Percentiles rank a stretch among this genome's conserved stretches.
phyloP scores from a whole-genome alignment of 1,284 basidiomycete genomes.

The Fomitopsis betulina region DNA sequence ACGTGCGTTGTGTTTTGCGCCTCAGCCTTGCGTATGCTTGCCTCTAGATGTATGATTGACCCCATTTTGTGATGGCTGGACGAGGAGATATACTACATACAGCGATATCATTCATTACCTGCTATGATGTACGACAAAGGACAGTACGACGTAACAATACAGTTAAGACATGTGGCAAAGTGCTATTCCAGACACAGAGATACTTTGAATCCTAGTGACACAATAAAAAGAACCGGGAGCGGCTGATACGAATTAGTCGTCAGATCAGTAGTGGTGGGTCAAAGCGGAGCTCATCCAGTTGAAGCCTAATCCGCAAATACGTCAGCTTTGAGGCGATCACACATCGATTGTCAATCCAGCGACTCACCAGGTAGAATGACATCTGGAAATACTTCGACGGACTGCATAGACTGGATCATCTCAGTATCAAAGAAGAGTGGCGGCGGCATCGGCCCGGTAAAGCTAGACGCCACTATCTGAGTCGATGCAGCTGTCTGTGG shows the following conservation, averaged over 20 bases:
- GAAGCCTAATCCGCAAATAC: slow-evolving; percentile 17
- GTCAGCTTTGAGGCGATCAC: not conserved
- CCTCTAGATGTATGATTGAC: not conserved
- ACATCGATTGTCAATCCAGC: not conserved
- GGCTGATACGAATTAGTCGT: not conserved
- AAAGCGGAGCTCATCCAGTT: slow-evolving; percentile 22
- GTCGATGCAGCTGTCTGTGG: slow-evolving; percentile 6
- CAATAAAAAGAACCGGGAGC: no score
- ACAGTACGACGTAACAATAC: not conserved
- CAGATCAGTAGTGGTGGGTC: not conserved
- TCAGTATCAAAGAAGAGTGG: slow-evolving; percentile 55
- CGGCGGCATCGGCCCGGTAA: slow-evolving; percentile 36
- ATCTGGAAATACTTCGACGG: slow-evolving; percentile 52
- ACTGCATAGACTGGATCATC: slow-evolving; percentile 57
- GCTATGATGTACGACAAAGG: not conserved
- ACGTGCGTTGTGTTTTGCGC: not conserved
- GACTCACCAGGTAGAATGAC: slow-evolving; percentile 47
- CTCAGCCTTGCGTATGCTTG: not conserved
- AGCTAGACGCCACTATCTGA: slow-evolving; percentile 32
- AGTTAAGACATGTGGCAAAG: not conserved
- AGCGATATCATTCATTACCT: not conserved
- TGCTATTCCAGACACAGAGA: not conserved
- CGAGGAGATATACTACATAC: slow-evolving; percentile 23
- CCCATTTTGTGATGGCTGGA: not conserved
- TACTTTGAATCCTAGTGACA: not conserved